Evolutionary conservation across 1,139 yeast genomes (phyloP).

Genomic region (Spencermartinsiella ligniputridi): DNA sequence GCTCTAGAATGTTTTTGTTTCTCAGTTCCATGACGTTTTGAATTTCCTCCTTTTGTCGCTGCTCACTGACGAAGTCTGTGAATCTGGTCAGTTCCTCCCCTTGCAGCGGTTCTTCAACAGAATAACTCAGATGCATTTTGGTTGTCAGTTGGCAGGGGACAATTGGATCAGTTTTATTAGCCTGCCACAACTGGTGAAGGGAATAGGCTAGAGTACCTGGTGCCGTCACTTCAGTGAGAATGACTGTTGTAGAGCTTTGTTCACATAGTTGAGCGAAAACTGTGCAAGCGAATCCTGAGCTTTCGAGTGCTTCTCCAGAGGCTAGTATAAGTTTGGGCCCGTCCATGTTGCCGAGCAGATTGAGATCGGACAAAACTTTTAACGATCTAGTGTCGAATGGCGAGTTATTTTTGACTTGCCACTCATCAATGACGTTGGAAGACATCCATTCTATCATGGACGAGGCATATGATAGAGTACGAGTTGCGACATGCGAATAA

Average conservation of each 20-base stretch:
- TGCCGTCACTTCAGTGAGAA: constrained; percentile 63
- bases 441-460: constrained; percentile 97
- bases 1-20: constrained; percentile 51
- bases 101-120: constrained; percentile 27
- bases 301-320: constrained; percentile 63
- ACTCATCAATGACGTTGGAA: constrained; percentile 66
- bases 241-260: constrained; percentile 61
- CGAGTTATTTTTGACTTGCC: constrained; percentile 69
- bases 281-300: constrained; percentile 55
- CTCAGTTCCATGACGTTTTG: constrained; percentile 55
- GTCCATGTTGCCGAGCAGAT: constrained; percentile 51
- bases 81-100: constrained; percentile 35
- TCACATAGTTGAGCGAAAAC: constrained; percentile 57
- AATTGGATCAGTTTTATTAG: constrained; percentile 11
- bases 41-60: constrained; percentile 44
- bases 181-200: constrained; percentile 57
- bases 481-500: constrained; percentile 73
- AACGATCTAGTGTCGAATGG: constrained; percentile 60
- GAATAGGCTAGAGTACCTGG: constrained; percentile 40
- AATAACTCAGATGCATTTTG: constrained; percentile 21
- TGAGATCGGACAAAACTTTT: constrained; percentile 51
- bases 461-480: constrained; percentile 75
- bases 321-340: constrained; percentile 82
- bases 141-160: constrained; percentile 20
- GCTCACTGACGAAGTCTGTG: constrained; percentile 28